Conservation (phyloP, 1,284 basidiomycete genomes). For the Microbotryomycetes sp. region DNA sequence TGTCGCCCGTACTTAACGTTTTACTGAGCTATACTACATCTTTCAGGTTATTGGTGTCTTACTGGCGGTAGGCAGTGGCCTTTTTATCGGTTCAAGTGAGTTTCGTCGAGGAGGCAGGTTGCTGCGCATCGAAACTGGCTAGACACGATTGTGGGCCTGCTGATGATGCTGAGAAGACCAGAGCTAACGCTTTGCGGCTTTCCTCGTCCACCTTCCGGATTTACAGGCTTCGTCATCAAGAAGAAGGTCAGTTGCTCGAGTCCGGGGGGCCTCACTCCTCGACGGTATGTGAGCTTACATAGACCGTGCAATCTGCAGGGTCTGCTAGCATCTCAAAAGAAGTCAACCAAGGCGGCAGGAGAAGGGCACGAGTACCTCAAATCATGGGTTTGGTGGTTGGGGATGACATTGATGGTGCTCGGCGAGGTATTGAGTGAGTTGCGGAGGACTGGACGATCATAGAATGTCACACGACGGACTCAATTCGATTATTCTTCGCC, state of each 20-base stretch:
- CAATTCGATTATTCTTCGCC: constrained; percentile 34
- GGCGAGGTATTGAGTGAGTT: constrained; percentile 64
- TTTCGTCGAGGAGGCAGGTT: constrained; percentile 42
- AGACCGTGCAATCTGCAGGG: constrained; percentile 29
- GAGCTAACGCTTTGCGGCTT: no score
- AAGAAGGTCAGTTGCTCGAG: constrained; percentile 71
- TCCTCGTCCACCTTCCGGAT: no score
- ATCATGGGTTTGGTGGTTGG: constrained; percentile 69
- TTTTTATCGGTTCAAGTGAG: constrained; percentile 89
- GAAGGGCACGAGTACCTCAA: constrained; percentile 95
- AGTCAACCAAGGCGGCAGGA: constrained; percentile 59
- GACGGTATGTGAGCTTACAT: no score
- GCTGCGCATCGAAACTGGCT: no score
- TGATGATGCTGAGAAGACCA: no score
- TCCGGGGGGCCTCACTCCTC: no score
- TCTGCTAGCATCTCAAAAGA: constrained; percentile 41
- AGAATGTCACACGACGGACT: constrained; percentile 33
- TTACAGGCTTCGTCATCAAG: constrained; percentile 57
- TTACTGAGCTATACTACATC: not conserved
- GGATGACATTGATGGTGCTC: constrained; percentile 52
- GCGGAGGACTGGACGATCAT: constrained; percentile 50
- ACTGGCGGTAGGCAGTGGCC: constrained; percentile 72
- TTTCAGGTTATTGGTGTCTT: constrained; percentile 56
- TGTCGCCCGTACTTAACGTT: not conserved
- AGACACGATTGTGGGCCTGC: no score